Percentiles rank a stretch among this genome's conserved stretches.
These are phyloP conservation scores for Fraxinus cuspidata DNA, from an alignment of 257 asterid genomes.

Conservation along the genomic window DNA sequence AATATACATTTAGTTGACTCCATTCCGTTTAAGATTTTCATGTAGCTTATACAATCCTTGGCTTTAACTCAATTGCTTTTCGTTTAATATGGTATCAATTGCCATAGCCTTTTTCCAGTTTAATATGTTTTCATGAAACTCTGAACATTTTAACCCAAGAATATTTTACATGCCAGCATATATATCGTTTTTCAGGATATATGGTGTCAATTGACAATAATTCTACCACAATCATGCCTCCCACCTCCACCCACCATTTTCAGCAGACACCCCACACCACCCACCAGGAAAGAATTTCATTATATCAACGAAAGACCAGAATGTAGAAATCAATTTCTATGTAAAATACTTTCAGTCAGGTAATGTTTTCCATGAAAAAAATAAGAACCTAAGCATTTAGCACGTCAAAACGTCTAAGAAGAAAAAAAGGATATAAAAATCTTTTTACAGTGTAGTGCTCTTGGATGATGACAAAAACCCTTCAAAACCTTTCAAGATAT, in stretches of 20 bases:
- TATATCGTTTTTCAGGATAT: background rate
- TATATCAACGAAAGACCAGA: background rate
- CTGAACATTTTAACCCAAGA: background rate
- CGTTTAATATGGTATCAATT: too few species aligned
- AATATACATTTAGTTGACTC: background rate
- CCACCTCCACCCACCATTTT: background rate
- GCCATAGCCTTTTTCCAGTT: too few species aligned
- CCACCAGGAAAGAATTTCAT: background rate
- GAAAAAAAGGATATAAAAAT: background rate
- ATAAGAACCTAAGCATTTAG: background rate
- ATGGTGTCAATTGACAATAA: background rate
- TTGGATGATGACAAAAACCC: slow-evolving; percentile 93
- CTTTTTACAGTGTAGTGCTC: slow-evolving; percentile 80
- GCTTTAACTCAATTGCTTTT: background rate
- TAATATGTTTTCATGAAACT: background rate
- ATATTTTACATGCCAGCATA: background rate
- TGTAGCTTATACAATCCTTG: background rate
- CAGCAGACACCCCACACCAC: background rate
- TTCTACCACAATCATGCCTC: background rate
- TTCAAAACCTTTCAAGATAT: slow-evolving; percentile 98
- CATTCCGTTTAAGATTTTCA: background rate
- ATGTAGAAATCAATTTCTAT: background rate
- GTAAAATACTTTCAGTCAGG: background rate
- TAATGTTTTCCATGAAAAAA: background rate
- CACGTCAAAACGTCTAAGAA: background rate